Base-by-base conservation (phyloP, 2,329 filamentous ascomycete species). In the Verticillium zaregamsianum region DNA sequence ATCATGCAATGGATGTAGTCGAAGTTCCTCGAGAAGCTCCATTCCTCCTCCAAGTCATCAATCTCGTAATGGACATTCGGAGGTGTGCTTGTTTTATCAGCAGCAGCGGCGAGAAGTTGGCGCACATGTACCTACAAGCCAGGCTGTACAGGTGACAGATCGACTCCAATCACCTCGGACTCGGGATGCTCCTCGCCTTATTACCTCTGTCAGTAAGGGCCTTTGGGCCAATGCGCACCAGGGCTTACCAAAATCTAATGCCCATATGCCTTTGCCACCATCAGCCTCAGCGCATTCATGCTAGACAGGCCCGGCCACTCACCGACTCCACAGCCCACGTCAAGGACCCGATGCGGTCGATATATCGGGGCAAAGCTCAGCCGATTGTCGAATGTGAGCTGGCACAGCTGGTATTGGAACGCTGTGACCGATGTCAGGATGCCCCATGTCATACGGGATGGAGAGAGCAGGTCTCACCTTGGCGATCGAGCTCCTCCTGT, bases 41-140 rank as follows among this genome's bases (percentile, higher is more conserved):
- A 79, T 33, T 72, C 68, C 32, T 82, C 78, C 68, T 87, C 85
- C 39, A 85, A 82, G 68, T 90, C 87, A 70, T 90, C 87, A 60
- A 78, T 68, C 57, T 78, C 74, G 66, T 82, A 83, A n/a, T 70
- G 69, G 52, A 80, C 72, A 62, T 83, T 83, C 0, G 77, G 74
- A 0, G 80, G 80, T 57, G 68, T 60, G n/a, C 57, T 59, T 31
- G 12, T 4, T 12, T 17, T 40, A 55, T 68, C 55, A 68, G 60
- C 28, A n/a, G 32, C n/a, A 28, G 15, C 12, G 12, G n/a, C 11
- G 8, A 25, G 3, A 2, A 3, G 5, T 3, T 12, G 45, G 20
- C 45, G 12, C 20, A 3, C 8, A 14, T 14, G 20, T 23, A 61
- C 71, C 20, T 63, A 76, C 73, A 75, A 75, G 0, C 59, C 61